A percentile compares a stretch with the other conserved stretches of the same genome.
Evolutionary conservation across 352 stramenopile species (phyloP).

Genomic region (Pythium folliculosum): DNA sequence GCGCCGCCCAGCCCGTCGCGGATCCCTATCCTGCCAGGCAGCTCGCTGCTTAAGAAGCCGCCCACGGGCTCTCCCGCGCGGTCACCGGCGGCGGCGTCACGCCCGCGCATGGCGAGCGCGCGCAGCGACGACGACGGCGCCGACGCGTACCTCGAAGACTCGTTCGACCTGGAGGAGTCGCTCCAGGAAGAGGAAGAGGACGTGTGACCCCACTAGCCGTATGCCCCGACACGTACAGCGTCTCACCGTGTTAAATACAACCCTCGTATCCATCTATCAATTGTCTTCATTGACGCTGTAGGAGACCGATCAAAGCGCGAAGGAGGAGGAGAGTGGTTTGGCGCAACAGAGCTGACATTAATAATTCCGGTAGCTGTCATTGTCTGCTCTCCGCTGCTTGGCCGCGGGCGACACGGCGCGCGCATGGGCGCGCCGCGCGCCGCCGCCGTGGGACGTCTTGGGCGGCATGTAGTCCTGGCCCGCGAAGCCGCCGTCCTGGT

Average conservation of each 20-base stretch:
- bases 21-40: constrained; percentile 25
- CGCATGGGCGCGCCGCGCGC: background rate
- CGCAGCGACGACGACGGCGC: constrained; percentile 38
- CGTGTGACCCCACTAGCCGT: background rate
- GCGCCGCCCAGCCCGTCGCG: constrained; percentile 16
- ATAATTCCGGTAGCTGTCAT: constrained; percentile 29
- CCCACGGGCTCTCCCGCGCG: background rate
- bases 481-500: background rate
- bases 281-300: background rate
- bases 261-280: background rate
- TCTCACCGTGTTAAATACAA: background rate
- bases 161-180: constrained; percentile 76
- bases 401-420: background rate
- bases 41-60: constrained; percentile 16
- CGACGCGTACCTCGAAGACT: constrained; percentile 67
- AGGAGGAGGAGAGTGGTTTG: background rate
- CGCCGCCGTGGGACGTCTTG: constrained; percentile 30
- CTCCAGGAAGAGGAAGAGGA: constrained; percentile 56
- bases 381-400: constrained; percentile 26
- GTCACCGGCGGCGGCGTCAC: background rate
- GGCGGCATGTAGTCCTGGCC: constrained; percentile 24
- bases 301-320: no score
- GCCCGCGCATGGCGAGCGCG: constrained; percentile 11
- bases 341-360: background rate
- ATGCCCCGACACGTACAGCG: background rate